phyloP scores from a whole-genome alignment of 805 yeast species.

The Maudiozyma bulderi region DNA sequence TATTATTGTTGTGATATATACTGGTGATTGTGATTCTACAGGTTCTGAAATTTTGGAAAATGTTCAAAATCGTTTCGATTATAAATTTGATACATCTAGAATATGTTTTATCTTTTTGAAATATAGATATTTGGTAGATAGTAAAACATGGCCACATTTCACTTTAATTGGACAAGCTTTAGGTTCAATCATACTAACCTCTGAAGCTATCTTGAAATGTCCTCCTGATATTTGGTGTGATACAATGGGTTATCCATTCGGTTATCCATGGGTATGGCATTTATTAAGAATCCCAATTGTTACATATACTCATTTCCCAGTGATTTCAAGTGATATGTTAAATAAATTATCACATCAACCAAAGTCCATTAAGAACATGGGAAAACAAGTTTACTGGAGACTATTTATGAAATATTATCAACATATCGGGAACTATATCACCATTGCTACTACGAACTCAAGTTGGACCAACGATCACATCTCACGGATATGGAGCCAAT shows the following conservation, averaged over 20 bases:
- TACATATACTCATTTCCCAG: slow-evolving; percentile 92
- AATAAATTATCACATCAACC: slow-evolving; percentile 37
- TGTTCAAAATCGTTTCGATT: slow-evolving; percentile 47
- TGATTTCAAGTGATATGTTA: slow-evolving; percentile 83
- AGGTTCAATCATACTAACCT: slow-evolving; percentile 60
- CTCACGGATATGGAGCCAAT: slow-evolving; percentile 48
- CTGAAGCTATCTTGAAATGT: slow-evolving; percentile 59
- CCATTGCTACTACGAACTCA: slow-evolving; percentile 67
- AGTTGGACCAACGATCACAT: slow-evolving; percentile 88
- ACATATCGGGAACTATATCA: slow-evolving; percentile 55
- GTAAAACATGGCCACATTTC: slow-evolving; percentile 62
- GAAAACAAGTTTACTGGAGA: slow-evolving; percentile 64
- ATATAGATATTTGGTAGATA: slow-evolving; percentile 53
- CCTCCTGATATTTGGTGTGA: slow-evolving; percentile 90
- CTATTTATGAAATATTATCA: slow-evolving; percentile 53
- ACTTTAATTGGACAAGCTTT: slow-evolving; percentile 83
- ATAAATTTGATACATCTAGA: slow-evolving; percentile 41
- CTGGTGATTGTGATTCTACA: slow-evolving; percentile 48
- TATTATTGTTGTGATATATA: slow-evolving; percentile 61
- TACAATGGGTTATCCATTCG: slow-evolving; percentile 88
- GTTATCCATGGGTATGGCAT: slow-evolving; percentile 56
- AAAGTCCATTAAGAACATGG: slow-evolving; percentile 16
- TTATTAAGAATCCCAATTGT: slow-evolving; percentile 60
- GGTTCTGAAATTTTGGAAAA: slow-evolving; percentile 42
- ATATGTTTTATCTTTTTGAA: slow-evolving; percentile 54